These are phyloP conservation scores for Phytopythium vexans DNA, from an alignment of 352 stramenopile species.

Conservation along the genomic window DNA sequence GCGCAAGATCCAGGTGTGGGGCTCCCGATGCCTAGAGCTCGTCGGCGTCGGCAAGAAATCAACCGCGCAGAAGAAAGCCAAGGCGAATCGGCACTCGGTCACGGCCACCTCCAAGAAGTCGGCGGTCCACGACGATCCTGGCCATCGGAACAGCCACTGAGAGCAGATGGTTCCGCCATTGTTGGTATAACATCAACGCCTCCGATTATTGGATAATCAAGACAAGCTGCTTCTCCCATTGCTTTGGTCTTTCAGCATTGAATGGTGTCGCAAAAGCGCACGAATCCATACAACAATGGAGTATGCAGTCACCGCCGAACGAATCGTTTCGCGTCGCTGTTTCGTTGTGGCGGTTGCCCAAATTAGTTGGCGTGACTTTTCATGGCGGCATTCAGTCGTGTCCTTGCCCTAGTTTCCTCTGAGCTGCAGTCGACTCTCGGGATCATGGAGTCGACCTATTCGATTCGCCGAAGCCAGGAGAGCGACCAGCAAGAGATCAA, in stretches of 20 bases:
- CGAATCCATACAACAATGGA: too few species aligned
- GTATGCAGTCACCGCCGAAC: too few species aligned
- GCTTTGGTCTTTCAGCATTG: too few species aligned
- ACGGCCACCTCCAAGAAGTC: constrained; percentile 1
- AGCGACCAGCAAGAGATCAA: constrained; percentile 52
- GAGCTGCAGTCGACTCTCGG: neutral
- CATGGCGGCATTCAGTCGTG: too few species aligned
- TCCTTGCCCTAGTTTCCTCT: too few species aligned
- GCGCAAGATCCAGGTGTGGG: constrained; percentile 19
- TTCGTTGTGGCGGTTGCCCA: too few species aligned
- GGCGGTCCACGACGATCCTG: neutral
- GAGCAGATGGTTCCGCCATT: too few species aligned
- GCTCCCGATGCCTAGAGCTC: constrained; percentile 18
- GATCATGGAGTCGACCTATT: constrained; percentile 31
- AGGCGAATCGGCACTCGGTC: neutral
- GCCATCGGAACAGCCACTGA: constrained; percentile 2
- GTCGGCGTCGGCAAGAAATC: constrained; percentile 10
- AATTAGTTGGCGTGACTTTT: too few species aligned
- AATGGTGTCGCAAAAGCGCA: too few species aligned
- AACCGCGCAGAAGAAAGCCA: neutral
- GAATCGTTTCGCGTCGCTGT: too few species aligned
- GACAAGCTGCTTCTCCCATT: neutral
- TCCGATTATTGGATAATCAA: too few species aligned
- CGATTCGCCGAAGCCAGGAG: constrained; percentile 57
- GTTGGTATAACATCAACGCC: too few species aligned